Conservation (phyloP, 2,329 filamentous ascomycete genomes). For the Trichoderma citrinoviride region DNA sequence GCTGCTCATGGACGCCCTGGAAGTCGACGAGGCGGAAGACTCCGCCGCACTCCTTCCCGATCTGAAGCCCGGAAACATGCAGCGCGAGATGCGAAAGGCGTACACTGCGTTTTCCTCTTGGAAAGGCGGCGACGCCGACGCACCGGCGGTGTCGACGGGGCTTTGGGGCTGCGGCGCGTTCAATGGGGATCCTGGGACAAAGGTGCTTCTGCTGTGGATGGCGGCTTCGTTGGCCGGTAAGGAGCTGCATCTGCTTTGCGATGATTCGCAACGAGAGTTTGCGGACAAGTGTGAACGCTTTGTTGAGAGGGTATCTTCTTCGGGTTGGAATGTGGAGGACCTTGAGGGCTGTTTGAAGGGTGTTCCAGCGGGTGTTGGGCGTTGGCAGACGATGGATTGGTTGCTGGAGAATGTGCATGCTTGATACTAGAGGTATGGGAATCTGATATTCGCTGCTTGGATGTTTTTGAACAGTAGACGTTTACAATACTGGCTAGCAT, state of each 20-base stretch:
- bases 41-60: slow-evolving; percentile 28
- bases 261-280: slow-evolving; percentile 20
- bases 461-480: no score
- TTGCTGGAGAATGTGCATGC: neutral
- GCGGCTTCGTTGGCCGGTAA: slow-evolving; percentile 29
- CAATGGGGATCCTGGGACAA: slow-evolving; percentile 34
- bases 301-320: neutral
- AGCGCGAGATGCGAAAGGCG: slow-evolving; percentile 35
- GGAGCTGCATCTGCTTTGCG: slow-evolving; percentile 26
- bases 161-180: slow-evolving; percentile 40
- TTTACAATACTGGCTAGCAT: neutral
- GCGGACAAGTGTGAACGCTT: neutral
- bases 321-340: neutral
- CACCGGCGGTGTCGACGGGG: slow-evolving; percentile 28
- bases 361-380: neutral
- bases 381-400: slow-evolving; percentile 10
- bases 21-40: slow-evolving; percentile 33
- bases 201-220: slow-evolving; percentile 35
- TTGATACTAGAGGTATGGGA: neutral
- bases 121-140: neutral
- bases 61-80: slow-evolving; percentile 28
- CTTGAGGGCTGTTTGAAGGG: neutral
- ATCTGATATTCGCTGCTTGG: no score
- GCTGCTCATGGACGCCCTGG: slow-evolving; percentile 39
- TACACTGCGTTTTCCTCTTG: slow-evolving; percentile 30